Evolutionary conservation across 140 eudicot species (phyloP).

Genomic region (Cichorium intybus): DNA sequence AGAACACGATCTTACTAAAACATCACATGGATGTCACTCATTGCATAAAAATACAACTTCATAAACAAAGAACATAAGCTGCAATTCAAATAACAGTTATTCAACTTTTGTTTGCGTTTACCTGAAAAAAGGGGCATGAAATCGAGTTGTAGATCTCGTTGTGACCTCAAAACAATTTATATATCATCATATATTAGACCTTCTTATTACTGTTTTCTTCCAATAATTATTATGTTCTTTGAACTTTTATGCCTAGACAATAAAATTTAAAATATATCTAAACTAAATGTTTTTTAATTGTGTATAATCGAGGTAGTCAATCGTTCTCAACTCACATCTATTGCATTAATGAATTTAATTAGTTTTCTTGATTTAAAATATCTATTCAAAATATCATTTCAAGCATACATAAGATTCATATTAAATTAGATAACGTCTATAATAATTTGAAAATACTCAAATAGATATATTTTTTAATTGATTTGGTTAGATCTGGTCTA

Average conservation of each 20-base stretch:
- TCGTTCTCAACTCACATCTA: constrained; percentile 7
- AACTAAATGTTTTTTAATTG: background rate
- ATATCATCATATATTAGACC: no score
- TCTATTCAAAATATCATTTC: background rate
- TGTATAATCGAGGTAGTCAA: constrained; percentile 8
- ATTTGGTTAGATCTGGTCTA: constrained; percentile 16
- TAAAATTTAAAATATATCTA: background rate
- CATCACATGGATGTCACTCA: no score
- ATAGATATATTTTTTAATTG: background rate
- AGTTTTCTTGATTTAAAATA: background rate
- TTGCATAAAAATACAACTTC: no score
- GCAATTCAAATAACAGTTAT: no score
- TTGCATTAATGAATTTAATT: constrained; percentile 5
- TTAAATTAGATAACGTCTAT: no score
- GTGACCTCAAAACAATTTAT: no score
- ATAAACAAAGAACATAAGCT: no score
- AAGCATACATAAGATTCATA: background rate
- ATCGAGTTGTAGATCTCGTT: no score
- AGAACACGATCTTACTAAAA: no score
- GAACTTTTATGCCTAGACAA: background rate
- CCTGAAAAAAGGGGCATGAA: no score
- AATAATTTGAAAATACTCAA: background rate
- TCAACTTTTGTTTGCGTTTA: no score
- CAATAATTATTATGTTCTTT: constrained; percentile 23
- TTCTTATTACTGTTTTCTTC: constrained; percentile 32